Evolutionary conservation across 129 eudicot species (phyloP), one percentile per base, ranked within the genome.

Genomic region (Flaveria robusta): DNA sequence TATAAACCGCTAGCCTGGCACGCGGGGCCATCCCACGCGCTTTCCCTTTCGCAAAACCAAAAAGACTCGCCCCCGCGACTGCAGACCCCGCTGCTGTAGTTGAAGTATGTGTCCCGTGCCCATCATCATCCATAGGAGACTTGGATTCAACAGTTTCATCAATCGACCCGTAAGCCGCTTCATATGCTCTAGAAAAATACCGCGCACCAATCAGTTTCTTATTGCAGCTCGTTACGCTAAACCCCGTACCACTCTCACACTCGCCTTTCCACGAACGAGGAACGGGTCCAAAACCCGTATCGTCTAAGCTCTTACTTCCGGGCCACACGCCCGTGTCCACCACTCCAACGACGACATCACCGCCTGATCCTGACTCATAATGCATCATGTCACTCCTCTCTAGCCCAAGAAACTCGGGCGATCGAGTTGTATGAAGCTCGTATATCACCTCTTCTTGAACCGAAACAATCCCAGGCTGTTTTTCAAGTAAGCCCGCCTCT

Each of bases 251-350:
- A 0, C 58, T 72, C 80, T 90, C 89, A 42, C 98, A 88, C 85
- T 59, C 83, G 10, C 98, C 98, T 72, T 85, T 87, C 98, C 96
- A 92, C 70, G 74, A 65, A 9, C 68, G 15, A 2, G 98, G 98
- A 45, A 92, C 74, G 1, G 92, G 88, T 15, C 92, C 96, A 1
- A 89, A 74, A 19, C 84, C 94, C 1, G 74, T 77, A 69, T 92
- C 98, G 2, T 86, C 81, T 18, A 79, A 85, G 58, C 92, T 86
- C 49, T 81, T 83, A 50, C 77, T 47, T 74, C 85, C 96, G 0
- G 98, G 96, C 98, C 98, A 90, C 49, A 90, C 89, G 8, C 98
- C 98, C 1, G 98, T 87, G 86, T 92, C 98, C 37, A 92, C 58
- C 78, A 92, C 90, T 51, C 96, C 98, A 12, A 92, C 68, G 16